phyloP scores from a whole-genome alignment of 306 rosid species.

The Senna siamea region DNA sequence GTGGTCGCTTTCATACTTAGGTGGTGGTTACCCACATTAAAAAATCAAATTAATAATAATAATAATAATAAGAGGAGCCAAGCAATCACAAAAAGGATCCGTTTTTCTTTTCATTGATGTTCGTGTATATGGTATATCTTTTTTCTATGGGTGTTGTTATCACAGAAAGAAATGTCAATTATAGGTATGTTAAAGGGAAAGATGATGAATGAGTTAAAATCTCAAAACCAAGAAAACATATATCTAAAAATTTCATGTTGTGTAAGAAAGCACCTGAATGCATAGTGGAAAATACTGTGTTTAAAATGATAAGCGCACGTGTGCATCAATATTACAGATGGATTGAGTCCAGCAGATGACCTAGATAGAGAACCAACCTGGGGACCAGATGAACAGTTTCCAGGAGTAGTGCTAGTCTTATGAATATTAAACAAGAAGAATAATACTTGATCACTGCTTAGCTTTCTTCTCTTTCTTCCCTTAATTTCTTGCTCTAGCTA shows the following conservation, averaged over 20 bases:
- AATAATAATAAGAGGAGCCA: constrained; percentile 33
- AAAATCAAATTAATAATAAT: not conserved
- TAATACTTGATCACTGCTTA: too few relatives aligned
- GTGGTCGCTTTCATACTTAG: constrained; percentile 81
- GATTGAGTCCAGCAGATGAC: constrained; percentile 41
- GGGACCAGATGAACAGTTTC: constrained; percentile 59
- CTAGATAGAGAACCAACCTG: constrained; percentile 21
- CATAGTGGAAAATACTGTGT: constrained; percentile 36
- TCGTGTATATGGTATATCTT: constrained; percentile 33
- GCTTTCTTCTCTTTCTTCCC: too few relatives aligned
- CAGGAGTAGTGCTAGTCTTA: constrained; percentile 6
- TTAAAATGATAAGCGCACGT: constrained; percentile 56
- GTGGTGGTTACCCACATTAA: constrained; percentile 69
- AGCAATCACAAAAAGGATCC: constrained; percentile 57
- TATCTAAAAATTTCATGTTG: constrained; percentile 27
- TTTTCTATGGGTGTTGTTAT: constrained; percentile 51
- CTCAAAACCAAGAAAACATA: constrained; percentile 36
- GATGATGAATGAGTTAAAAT: constrained; percentile 22
- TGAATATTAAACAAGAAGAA: not conserved
- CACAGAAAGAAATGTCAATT: constrained; percentile 57
- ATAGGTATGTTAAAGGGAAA: constrained; percentile 32
- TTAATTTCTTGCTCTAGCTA: too few relatives aligned
- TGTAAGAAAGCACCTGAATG: constrained; percentile 49
- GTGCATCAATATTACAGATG: constrained; percentile 40
- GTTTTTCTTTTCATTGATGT: constrained; percentile 43